These are phyloP conservation scores for Solanum sejunctum DNA, from an alignment of 257 asterid genomes.

Conservation along the genomic window DNA sequence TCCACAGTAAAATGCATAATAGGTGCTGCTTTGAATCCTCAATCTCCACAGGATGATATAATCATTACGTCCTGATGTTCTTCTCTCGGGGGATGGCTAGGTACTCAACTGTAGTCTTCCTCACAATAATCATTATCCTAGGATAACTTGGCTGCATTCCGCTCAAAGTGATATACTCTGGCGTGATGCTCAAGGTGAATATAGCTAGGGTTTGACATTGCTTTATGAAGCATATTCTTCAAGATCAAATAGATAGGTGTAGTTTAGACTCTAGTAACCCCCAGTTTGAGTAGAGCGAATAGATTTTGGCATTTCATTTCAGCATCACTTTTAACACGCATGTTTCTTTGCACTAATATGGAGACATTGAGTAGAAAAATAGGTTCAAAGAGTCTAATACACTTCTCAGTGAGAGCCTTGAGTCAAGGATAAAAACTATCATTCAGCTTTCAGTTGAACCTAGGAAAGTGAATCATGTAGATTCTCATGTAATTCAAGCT, in stretches of 20 bases:
- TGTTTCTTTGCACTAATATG: neutral
- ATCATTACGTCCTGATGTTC: neutral
- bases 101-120: neutral
- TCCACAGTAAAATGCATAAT: neutral
- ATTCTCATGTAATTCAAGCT: neutral
- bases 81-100: neutral
- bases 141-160: neutral
- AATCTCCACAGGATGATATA: neutral
- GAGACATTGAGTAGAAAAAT: neutral
- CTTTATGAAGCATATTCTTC: neutral
- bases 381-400: neutral
- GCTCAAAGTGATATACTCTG: neutral
- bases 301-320: neutral
- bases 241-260: neutral
- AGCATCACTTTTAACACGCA: neutral
- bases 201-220: neutral
- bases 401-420: neutral
- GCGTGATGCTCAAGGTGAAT: neutral
- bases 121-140: neutral
- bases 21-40: neutral
- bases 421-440: neutral
- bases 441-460: neutral
- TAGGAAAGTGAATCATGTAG: neutral
- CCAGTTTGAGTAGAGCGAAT: neutral
- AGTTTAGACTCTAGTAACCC: neutral